Conservation (phyloP, 169 alveolate genomes). For the Eimeria praecox region DNA sequence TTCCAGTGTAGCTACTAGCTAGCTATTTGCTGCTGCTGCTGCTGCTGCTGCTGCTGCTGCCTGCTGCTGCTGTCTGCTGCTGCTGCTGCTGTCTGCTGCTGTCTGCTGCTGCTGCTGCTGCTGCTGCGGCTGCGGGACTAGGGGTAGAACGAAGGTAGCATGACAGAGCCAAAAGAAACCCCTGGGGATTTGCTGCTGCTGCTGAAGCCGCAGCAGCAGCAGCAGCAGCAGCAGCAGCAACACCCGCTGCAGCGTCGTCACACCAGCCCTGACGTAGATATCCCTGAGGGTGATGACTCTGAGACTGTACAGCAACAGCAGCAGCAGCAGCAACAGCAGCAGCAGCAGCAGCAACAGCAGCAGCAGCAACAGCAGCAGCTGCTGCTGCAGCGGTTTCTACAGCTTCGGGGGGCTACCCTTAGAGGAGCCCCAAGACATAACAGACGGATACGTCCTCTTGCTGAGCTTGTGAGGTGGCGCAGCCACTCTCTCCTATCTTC, state of each 20-base stretch:
- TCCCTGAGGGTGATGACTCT: neutral
- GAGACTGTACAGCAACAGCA: neutral
- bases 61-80: constrained; percentile 4
- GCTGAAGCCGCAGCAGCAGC: neutral
- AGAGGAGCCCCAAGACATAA: too few species aligned
- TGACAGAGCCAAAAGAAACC: neutral
- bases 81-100: neutral
- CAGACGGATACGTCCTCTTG: too few species aligned
- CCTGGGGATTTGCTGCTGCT: constrained; percentile 9
- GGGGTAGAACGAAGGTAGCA: too few species aligned
- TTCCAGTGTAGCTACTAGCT: neutral
- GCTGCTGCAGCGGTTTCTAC: constrained; percentile 7
- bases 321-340: constrained; percentile 23
- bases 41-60: constrained; percentile 28
- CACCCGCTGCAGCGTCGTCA: neutral
- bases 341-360: constrained; percentile 7
- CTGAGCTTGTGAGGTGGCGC: too few species aligned
- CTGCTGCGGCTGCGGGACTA: constrained; percentile 1
- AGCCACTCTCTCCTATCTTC: too few species aligned
- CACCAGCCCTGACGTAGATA: neutral
- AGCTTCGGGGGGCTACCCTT: too few species aligned
- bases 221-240: too few species aligned
- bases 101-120: constrained; percentile 8
- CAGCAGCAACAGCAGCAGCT: constrained; percentile 14
- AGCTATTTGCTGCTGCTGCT: neutral